A percentile compares a stretch with the other conserved stretches of the same genome.
Conservation (phyloP, 768 basidiomycete species). For the Hygrophorus pudorinus region DNA sequence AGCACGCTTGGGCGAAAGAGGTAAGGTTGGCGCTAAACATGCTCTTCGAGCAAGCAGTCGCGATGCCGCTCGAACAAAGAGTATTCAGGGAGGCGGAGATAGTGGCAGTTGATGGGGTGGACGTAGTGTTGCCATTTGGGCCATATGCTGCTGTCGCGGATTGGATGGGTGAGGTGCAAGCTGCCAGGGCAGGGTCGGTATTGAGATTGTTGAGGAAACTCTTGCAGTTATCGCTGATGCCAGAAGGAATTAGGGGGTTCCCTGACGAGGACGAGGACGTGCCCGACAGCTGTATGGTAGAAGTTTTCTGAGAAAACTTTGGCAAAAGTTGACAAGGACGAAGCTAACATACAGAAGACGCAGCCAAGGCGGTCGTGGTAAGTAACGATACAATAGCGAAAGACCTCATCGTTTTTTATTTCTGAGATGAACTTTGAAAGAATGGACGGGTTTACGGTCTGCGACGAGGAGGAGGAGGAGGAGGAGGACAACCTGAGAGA, state of each 20-base stretch:
- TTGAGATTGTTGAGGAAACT: slow-evolving; percentile 57
- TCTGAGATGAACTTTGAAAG: slow-evolving; percentile 23
- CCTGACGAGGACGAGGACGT: slow-evolving; percentile 16
- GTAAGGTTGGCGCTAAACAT: slow-evolving; percentile 53
- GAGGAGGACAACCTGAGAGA: slow-evolving; percentile 7
- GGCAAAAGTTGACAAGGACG: background rate
- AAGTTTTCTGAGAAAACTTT: slow-evolving; percentile 10
- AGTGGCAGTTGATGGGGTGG: slow-evolving; percentile 21
- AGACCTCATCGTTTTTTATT: slow-evolving; percentile 37
- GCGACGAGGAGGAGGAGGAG: background rate
- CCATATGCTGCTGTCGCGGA: slow-evolving; percentile 46
- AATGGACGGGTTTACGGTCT: slow-evolving; percentile 30
- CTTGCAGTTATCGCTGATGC: slow-evolving; percentile 44
- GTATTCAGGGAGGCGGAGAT: slow-evolving; percentile 41
- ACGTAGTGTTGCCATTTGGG: slow-evolving; percentile 33
- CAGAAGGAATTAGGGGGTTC: slow-evolving; percentile 57
- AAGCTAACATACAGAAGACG: slow-evolving; percentile 29
- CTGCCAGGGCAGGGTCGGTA: slow-evolving; percentile 38
- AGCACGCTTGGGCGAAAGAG: slow-evolving; percentile 63
- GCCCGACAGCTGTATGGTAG: slow-evolving; percentile 4
- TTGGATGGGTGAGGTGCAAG: slow-evolving; percentile 58
- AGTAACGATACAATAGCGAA: slow-evolving; percentile 43
- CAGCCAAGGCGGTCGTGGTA: slow-evolving; percentile 40
- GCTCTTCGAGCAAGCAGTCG: slow-evolving; percentile 43
- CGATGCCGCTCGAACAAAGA: slow-evolving; percentile 42